Conservation (phyloP, 148 eudicot genomes). For the Silene uniflora region DNA sequence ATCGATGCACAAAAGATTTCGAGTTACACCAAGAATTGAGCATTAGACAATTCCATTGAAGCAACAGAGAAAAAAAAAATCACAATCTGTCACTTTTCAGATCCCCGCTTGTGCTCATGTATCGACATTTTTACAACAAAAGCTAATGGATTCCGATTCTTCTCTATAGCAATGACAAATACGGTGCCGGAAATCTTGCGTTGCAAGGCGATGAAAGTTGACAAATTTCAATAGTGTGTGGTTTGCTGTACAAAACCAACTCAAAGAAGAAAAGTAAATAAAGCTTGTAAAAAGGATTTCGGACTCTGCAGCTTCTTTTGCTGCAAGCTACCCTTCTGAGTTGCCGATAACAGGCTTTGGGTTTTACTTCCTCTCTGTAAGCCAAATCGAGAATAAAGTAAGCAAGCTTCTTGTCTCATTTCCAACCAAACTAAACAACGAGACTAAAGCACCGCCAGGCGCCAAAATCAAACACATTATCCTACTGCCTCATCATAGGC, state of each 20-base stretch:
- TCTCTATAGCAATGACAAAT: slow-evolving; percentile 2
- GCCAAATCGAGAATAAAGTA: background rate
- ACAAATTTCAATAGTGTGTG: slow-evolving; percentile 12
- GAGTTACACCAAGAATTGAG: slow-evolving; percentile 6
- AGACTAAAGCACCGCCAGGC: too few species aligned
- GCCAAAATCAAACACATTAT: too few species aligned
- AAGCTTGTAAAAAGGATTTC: slow-evolving; percentile 75
- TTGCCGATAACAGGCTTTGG: slow-evolving; percentile 28
- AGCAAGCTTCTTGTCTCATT: background rate
- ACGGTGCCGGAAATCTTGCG: background rate
- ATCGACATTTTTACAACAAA: too few species aligned
- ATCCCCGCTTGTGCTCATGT: background rate
- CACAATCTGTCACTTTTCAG: background rate
- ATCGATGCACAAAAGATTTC: slow-evolving; percentile 18
- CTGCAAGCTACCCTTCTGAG: slow-evolving; percentile 27
- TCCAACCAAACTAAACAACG: background rate
- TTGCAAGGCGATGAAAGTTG: slow-evolving; percentile 3
- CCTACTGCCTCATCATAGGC: too few species aligned
- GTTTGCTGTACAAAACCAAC: slow-evolving; percentile 29
- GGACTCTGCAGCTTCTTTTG: slow-evolving; percentile 42
- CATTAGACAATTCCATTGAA: slow-evolving; percentile 3
- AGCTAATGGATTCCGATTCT: background rate
- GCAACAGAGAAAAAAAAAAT: background rate
- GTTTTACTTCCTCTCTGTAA: slow-evolving; percentile 43
- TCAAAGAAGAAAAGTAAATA: slow-evolving; percentile 67